Evolutionary conservation across 345 rosid species (phyloP).

Genomic region (Acer saccharum): DNA sequence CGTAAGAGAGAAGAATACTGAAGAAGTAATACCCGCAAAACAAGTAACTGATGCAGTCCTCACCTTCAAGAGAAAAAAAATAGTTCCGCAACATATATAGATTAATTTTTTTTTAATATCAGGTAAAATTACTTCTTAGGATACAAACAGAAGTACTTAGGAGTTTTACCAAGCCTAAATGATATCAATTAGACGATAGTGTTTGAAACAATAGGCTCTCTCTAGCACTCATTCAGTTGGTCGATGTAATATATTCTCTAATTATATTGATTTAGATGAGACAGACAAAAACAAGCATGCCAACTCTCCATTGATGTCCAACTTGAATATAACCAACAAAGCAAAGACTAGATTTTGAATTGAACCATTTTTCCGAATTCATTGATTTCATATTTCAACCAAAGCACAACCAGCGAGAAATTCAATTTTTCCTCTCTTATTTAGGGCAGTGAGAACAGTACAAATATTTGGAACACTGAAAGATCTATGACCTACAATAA

Average conservation of each 20-base stretch:
- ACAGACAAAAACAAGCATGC: background rate
- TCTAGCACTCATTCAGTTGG: background rate
- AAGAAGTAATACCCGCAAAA: slow-evolving; percentile 92
- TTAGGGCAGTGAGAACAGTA: background rate
- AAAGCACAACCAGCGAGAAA: background rate
- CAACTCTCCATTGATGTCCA: background rate
- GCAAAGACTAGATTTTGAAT: background rate
- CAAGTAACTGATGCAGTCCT: slow-evolving; percentile 84
- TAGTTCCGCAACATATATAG: background rate
- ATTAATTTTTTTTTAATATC: background rate
- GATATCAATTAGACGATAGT: background rate
- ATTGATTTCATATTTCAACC: background rate
- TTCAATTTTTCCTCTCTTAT: background rate
- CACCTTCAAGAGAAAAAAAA: slow-evolving; percentile 53
- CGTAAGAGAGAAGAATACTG: slow-evolving; percentile 59
- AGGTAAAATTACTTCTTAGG: slow-evolving; percentile 1
- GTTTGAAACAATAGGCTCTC: background rate
- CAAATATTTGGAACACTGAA: background rate
- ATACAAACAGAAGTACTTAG: background rate
- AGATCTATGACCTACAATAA: background rate
- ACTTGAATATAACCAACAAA: background rate
- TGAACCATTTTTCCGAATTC: background rate
- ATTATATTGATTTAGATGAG: background rate
- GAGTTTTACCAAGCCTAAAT: background rate
- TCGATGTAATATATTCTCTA: background rate